phyloP scores from a whole-genome alignment of 257 asterid species.

The Haberlea rhodopensis region DNA sequence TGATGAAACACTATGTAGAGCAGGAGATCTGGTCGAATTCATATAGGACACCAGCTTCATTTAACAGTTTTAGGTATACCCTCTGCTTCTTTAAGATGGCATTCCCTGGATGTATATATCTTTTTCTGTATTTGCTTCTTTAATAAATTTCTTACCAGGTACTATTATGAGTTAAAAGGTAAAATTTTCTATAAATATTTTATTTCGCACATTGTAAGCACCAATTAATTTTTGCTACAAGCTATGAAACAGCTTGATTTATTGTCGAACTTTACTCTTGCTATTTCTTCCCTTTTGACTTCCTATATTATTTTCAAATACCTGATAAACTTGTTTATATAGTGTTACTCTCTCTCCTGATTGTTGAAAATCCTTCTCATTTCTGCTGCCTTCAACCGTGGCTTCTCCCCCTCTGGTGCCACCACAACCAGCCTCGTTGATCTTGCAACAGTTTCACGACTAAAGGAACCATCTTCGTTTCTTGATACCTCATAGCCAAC shows the following conservation, averaged over 20 bases:
- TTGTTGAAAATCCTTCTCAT: slow-evolving; percentile 31
- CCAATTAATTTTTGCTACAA: background rate
- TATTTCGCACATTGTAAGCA: background rate
- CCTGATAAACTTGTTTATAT: slow-evolving; percentile 38
- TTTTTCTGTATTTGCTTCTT: slow-evolving; percentile 4
- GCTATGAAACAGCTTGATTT: background rate
- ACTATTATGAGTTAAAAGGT: background rate
- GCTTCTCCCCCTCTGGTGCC: slow-evolving; percentile 29
- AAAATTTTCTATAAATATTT: background rate
- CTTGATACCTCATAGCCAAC: slow-evolving; percentile 45
- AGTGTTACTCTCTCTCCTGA: slow-evolving; percentile 32
- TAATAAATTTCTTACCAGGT: slow-evolving; percentile 19
- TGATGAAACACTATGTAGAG: background rate
- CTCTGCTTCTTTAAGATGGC: slow-evolving; percentile 11
- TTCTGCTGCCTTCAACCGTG: slow-evolving; percentile 33
- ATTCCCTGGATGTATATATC: slow-evolving; percentile 26
- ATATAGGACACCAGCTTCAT: slow-evolving; percentile 19
- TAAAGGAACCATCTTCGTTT: slow-evolving; percentile 44
- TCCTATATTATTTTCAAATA: slow-evolving; percentile 22
- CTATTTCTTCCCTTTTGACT: background rate
- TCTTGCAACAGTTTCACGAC: slow-evolving; percentile 31
- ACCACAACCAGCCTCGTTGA: slow-evolving; percentile 37
- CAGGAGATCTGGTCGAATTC: background rate
- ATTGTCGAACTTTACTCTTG: slow-evolving; percentile 5
- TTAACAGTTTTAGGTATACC: slow-evolving; percentile 8